Evolutionary conservation across 2,329 filamentous ascomycete genomes (phyloP).

Genomic region (Byssothecium circinans): DNA sequence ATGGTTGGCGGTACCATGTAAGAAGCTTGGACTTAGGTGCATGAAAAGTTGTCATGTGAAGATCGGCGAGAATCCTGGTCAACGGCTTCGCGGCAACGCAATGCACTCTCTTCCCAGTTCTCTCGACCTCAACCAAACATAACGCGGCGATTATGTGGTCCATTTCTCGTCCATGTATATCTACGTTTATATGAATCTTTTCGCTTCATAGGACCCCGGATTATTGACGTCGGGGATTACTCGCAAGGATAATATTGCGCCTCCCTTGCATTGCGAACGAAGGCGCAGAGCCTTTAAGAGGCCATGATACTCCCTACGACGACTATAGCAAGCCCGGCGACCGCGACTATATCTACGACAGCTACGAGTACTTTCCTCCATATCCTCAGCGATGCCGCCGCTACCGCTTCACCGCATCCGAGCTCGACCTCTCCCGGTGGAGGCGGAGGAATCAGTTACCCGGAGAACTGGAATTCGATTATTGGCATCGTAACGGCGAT

Average conservation of each 20-base stretch:
- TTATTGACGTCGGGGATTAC: not conserved
- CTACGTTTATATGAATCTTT: constrained; percentile 11
- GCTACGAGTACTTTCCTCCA: not conserved
- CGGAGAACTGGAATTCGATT: constrained; percentile 75
- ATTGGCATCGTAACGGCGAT: constrained; percentile 96
- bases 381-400: constrained; percentile 7
- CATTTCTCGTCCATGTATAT: constrained; percentile 12
- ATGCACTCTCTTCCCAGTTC: not conserved
- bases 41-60: constrained; percentile 18
- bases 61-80: constrained; percentile 11
- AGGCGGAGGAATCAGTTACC: constrained; percentile 7
- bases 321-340: constrained; percentile 28
- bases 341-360: not conserved
- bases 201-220: constrained; percentile 1
- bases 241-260: no score
- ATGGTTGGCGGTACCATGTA: constrained; percentile 8
- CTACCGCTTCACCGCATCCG: constrained; percentile 6
- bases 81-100: constrained; percentile 10
- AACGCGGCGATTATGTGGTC: constrained; percentile 16
- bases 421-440: constrained; percentile 13
- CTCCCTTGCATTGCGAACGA: constrained; percentile 11
- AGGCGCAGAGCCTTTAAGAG: constrained; percentile 3
- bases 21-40: constrained; percentile 9
- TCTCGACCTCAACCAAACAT: not conserved
- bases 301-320: constrained; percentile 30